Evolutionary conservation across 2,329 filamentous ascomycete genomes (phyloP).

Genomic region (Fusarium torulosum): DNA sequence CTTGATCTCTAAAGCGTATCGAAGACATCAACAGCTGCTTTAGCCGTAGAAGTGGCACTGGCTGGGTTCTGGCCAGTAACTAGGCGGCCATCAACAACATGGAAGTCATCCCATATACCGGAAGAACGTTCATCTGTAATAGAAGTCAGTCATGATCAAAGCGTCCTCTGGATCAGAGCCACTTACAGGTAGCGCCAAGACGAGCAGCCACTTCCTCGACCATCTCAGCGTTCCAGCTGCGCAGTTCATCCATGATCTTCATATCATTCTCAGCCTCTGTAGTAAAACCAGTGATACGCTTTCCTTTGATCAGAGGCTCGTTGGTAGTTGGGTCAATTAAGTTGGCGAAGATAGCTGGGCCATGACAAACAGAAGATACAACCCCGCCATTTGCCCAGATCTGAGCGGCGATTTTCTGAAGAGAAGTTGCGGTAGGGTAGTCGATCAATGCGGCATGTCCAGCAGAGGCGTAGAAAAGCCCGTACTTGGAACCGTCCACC

Average conservation of each 20-base stretch:
- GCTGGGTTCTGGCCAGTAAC: constrained; percentile 26
- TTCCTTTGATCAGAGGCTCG: constrained; percentile 24
- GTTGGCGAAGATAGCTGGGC: constrained; percentile 19
- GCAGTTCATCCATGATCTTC: constrained; percentile 19
- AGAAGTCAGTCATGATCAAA: not conserved
- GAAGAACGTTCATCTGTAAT: constrained; percentile 8
- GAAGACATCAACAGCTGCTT: constrained; percentile 14
- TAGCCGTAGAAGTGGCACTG: constrained; percentile 16
- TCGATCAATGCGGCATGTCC: constrained; percentile 24
- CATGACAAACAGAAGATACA: constrained; percentile 20
- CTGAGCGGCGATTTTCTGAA: constrained; percentile 16
- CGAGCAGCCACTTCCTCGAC: constrained; percentile 16
- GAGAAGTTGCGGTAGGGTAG: constrained; percentile 14
- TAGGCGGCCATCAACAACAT: constrained; percentile 14
- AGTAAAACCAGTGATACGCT: constrained; percentile 16
- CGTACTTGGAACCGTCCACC: constrained; percentile 43
- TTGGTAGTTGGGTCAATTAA: constrained; percentile 10
- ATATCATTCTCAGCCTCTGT: constrained; percentile 7
- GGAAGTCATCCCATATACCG: constrained; percentile 23
- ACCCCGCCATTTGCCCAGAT: constrained; percentile 13
- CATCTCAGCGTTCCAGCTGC: constrained; percentile 10
- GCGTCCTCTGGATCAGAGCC: fast-evolving
- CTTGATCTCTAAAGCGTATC: not conserved
- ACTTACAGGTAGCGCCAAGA: constrained; percentile 24
- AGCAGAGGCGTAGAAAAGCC: constrained; percentile 39